Evolutionary conservation across 2,329 filamentous ascomycete genomes (phyloP).

Genomic region (Diaporthe vaccinii): DNA sequence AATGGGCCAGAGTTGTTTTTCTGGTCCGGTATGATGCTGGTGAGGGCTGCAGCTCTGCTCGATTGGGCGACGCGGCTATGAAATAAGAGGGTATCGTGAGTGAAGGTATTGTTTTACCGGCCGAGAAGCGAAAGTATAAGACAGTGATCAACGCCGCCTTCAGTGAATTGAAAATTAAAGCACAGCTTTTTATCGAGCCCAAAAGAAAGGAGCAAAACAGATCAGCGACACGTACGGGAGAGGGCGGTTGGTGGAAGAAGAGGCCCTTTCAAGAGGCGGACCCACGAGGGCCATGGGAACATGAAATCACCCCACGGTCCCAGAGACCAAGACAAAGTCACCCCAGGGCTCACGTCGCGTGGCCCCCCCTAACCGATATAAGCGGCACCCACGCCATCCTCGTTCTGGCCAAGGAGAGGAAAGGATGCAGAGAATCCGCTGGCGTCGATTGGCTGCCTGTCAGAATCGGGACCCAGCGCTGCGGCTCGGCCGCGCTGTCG

Average conservation of each 20-base stretch:
- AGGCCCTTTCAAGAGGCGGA: neutral
- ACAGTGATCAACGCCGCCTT: slow-evolving; percentile 39
- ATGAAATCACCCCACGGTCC: slow-evolving; percentile 28
- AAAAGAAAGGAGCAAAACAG: neutral
- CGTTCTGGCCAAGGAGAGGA: slow-evolving; percentile 10
- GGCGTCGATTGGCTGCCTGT: slow-evolving; percentile 33
- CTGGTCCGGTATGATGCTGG: neutral
- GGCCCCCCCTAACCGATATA: slow-evolving; percentile 27
- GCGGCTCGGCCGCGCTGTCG: slow-evolving; percentile 29
- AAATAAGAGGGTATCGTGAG: neutral
- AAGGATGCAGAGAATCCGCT: neutral
- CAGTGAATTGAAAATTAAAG: neutral
- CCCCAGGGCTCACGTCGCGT: slow-evolving; percentile 14
- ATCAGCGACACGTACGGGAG: neutral
- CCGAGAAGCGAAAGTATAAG: slow-evolving; percentile 1
- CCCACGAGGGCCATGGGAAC: neutral
- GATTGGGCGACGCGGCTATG: neutral
- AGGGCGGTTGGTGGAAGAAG: slow-evolving; percentile 20
- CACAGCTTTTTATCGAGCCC: slow-evolving; percentile 24
- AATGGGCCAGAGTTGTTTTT: neutral
- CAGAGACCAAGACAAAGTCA: slow-evolving; percentile 17
- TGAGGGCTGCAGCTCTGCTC: neutral
- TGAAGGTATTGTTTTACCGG: neutral
- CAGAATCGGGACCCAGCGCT: slow-evolving; percentile 1
- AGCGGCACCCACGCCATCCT: slow-evolving; percentile 20